Evolutionary conservation across 192 early-diverging fungal genomes (phyloP).

Genomic region (Coemansia sp.): DNA sequence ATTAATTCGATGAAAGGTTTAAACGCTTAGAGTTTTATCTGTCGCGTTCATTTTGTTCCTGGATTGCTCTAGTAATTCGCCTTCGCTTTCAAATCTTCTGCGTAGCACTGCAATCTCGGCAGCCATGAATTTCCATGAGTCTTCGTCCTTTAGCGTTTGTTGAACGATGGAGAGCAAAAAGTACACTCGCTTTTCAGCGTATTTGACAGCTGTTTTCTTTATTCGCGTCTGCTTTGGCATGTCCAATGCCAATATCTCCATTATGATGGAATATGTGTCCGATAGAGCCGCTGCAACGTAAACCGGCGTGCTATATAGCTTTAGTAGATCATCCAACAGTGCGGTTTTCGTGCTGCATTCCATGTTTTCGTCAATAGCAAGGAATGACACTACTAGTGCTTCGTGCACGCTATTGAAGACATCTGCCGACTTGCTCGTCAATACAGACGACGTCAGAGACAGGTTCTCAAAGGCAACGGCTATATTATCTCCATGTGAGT

Average conservation of each 20-base stretch:
- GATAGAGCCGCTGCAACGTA: constrained; percentile 39
- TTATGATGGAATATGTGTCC: constrained; percentile 28
- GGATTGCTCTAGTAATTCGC: constrained; percentile 7
- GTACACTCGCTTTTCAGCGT: constrained; percentile 28
- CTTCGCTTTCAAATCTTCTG: constrained; percentile 34
- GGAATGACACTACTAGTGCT: constrained; percentile 22
- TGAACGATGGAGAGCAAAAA: constrained; percentile 37
- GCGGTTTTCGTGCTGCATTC: constrained; percentile 15
- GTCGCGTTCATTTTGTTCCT: too few species aligned
- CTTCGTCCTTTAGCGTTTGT: constrained; percentile 27
- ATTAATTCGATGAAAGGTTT: too few species aligned
- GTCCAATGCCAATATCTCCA: constrained; percentile 4
- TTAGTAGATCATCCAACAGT: constrained; percentile 29
- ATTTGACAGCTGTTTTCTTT: constrained; percentile 11
- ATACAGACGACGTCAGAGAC: constrained; percentile 18
- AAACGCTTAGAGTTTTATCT: too few species aligned
- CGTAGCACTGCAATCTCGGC: constrained; percentile 36
- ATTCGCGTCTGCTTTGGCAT: background rate
- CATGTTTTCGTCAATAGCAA: constrained; percentile 28
- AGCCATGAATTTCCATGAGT: constrained; percentile 45
- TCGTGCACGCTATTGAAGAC: constrained; percentile 35
- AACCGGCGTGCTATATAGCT: constrained; percentile 15
- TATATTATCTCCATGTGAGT: constrained; percentile 22
- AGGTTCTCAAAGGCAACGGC: constrained; percentile 18
- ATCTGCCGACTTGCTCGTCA: constrained; percentile 29